Evolutionary conservation across 2,329 filamentous ascomycete genomes (phyloP).

Genomic region (Tolypocladium ophioglossoides): DNA sequence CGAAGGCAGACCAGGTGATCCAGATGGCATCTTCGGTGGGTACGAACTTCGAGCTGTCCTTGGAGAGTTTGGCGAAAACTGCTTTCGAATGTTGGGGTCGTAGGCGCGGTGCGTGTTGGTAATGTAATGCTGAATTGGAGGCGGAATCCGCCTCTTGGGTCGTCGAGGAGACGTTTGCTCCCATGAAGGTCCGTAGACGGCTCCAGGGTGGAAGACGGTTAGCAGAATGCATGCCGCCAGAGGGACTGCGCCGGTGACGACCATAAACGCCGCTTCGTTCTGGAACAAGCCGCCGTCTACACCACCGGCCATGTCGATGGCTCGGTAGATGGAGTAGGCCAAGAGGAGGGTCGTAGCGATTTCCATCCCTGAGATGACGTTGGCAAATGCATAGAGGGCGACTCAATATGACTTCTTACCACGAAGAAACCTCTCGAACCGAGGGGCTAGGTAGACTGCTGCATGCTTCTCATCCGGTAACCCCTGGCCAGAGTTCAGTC

Average conservation of each 20-base stretch:
- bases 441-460: conserved; percentile 27
- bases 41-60: conserved; percentile 8
- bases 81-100: conserved; percentile 21
- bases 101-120: conserved; percentile 20
- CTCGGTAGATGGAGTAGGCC: conserved; percentile 28
- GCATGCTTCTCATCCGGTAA: conserved; percentile 27
- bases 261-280: conserved; percentile 25
- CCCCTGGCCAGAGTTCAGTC: conserved; percentile 25
- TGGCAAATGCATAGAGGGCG: background rate
- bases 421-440: conserved; percentile 33
- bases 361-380: conserved; percentile 22
- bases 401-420: conserved; percentile 19
- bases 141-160: conserved; percentile 8
- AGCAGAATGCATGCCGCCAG: conserved; percentile 25
- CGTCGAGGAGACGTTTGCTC: conserved; percentile 23
- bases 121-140: conserved; percentile 8
- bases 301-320: conserved; percentile 27
- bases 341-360: conserved; percentile 25
- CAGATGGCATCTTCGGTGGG: conserved; percentile 12
- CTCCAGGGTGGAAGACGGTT: conserved; percentile 25
- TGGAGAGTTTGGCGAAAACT: conserved; percentile 16
- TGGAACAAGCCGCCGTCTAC: conserved; percentile 23
- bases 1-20: conserved; percentile 18
- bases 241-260: conserved; percentile 30
- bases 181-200: conserved; percentile 29